Evolutionary conservation across 805 yeast genomes (phyloP).

Genomic region (Saccharomycopsis guyanensis): DNA sequence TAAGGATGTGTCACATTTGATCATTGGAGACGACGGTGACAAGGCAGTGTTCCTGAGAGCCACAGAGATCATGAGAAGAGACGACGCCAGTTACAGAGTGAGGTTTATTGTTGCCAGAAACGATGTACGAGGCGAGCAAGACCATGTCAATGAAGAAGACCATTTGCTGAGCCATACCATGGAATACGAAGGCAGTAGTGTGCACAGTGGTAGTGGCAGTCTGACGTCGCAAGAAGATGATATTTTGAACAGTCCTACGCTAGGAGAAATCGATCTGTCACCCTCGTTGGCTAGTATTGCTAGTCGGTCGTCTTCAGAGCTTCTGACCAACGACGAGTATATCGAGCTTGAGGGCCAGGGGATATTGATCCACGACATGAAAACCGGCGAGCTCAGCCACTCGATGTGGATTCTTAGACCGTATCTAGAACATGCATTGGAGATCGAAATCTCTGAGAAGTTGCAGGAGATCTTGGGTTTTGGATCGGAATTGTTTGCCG

Average conservation of each 20-base stretch:
- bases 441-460: slow-evolving; percentile 60
- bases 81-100: slow-evolving; percentile 73
- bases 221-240: neutral
- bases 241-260: neutral
- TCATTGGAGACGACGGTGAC: slow-evolving; percentile 60
- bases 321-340: slow-evolving; percentile 52
- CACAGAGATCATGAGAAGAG: slow-evolving; percentile 57
- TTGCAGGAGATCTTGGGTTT: slow-evolving; percentile 77
- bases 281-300: neutral
- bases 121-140: slow-evolving; percentile 22
- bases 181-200: slow-evolving; percentile 18
- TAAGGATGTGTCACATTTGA: slow-evolving; percentile 52
- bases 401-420: slow-evolving; percentile 93
- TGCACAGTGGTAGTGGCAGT: slow-evolving; percentile 4
- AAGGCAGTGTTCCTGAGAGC: slow-evolving; percentile 62
- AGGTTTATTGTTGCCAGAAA: slow-evolving; percentile 50
- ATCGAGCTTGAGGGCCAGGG: slow-evolving; percentile 92
- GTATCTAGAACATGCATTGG: slow-evolving; percentile 51
- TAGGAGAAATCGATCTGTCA: neutral
- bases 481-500: slow-evolving; percentile 77
- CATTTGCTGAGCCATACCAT: slow-evolving; percentile 15
- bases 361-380: slow-evolving; percentile 60
- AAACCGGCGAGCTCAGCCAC: slow-evolving; percentile 56
- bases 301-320: slow-evolving; percentile 24
- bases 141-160: slow-evolving; percentile 14